phyloP scores from a whole-genome alignment of 2,329 filamentous ascomycete genomes.

The Colletotrichum karsti region DNA sequence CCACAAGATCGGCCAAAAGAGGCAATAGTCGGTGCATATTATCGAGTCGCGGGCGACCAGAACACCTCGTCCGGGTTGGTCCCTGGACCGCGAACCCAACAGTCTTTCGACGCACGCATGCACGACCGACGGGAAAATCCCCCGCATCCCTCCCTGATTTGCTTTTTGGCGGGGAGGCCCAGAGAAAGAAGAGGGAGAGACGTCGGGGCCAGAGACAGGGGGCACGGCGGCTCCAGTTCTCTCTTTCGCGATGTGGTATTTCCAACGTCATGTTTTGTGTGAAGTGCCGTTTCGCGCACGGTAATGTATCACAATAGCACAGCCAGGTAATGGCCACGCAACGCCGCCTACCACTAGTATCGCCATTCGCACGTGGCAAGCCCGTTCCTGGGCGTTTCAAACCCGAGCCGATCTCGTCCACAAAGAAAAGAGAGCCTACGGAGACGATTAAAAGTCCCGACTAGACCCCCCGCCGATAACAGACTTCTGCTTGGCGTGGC shows the following conservation, averaged over 20 bases:
- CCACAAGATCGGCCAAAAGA: constrained; percentile 19
- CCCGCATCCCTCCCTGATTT: constrained; percentile 2
- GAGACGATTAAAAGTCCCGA: background rate
- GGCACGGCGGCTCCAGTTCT: background rate
- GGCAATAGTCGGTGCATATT: constrained; percentile 6
- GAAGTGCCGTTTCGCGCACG: constrained; percentile 18
- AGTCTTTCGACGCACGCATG: background rate
- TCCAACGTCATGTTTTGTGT: background rate
- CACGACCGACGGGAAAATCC: constrained; percentile 16
- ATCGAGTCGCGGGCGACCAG: background rate
- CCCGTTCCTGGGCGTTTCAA: background rate
- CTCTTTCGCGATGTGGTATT: background rate
- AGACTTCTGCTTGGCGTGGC: background rate
- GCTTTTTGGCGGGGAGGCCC: background rate
- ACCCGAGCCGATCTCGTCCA: background rate
- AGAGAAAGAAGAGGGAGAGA: background rate
- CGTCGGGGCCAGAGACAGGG: background rate
- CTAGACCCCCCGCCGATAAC: background rate
- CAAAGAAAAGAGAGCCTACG: background rate
- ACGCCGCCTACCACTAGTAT: background rate
- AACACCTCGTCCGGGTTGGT: background rate
- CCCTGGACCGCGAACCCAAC: background rate
- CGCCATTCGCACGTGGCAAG: background rate
- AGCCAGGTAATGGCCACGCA: background rate
- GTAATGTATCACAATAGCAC: background rate